Percentiles rank a stretch among this genome's conserved stretches.
Conservation (phyloP, 345 rosid species). For the Aquilaria yunnanensis region DNA sequence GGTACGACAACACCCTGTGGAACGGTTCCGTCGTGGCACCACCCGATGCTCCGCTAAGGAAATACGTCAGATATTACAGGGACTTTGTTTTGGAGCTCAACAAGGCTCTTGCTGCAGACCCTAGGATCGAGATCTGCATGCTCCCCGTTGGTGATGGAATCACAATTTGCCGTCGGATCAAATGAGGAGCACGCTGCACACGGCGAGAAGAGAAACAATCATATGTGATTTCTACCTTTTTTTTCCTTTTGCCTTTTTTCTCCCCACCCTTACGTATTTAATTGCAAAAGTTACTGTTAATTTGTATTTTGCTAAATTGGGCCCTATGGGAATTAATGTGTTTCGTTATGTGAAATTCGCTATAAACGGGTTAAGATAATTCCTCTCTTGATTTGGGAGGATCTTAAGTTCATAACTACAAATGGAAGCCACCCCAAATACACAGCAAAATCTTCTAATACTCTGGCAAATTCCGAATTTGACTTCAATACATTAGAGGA, state of each 20-base stretch:
- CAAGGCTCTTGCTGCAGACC: constrained; percentile 95
- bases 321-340: background rate
- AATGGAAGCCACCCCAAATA: no score
- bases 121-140: constrained; percentile 94
- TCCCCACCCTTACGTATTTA: background rate
- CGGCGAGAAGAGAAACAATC: no score
- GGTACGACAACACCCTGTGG: constrained; percentile 98
- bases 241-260: background rate
- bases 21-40: constrained; percentile 91
- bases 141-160: constrained; percentile 95
- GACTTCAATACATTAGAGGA: no score
- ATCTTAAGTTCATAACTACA: no score
- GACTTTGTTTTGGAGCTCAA: constrained; percentile 91
- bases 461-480: no score
- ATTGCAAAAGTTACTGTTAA: no score
- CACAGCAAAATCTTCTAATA: no score
- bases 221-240: background rate
- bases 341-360: background rate
- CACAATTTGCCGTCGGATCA: constrained; percentile 92
- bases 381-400: no score
- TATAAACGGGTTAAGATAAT: background rate
- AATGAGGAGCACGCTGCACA: constrained; percentile 16
- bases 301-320: background rate
- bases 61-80: constrained; percentile 83
- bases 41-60: constrained; percentile 75